These are phyloP conservation scores for Talaromyces borbonicus DNA, from an alignment of 495 filamentous ascomycete species.

Conservation along the genomic window DNA sequence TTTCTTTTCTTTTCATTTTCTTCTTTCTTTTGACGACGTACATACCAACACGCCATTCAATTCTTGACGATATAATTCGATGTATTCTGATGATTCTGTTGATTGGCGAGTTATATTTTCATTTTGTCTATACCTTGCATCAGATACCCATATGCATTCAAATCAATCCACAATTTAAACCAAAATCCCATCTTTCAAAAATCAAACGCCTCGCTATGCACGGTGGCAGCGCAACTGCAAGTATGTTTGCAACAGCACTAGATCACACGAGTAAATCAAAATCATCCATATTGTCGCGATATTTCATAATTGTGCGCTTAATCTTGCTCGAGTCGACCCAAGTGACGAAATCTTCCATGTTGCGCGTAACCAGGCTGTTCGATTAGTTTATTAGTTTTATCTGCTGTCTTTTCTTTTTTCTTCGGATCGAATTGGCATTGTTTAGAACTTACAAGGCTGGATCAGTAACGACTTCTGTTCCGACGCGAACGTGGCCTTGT, in stretches of 20 bases:
- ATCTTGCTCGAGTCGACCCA: slow-evolving; percentile 97
- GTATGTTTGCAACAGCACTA: background rate
- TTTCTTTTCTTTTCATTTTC: no score
- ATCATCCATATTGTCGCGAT: slow-evolving; percentile 91
- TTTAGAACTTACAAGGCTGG: slow-evolving; percentile 30
- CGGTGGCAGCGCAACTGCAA: background rate
- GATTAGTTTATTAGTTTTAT: background rate
- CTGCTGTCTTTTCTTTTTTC: no score
- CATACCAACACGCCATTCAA: no score
- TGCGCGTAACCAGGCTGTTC: slow-evolving; percentile 40
- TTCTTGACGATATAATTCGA: no score
- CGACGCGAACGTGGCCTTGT: slow-evolving; percentile 91
- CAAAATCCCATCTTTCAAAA: no score
- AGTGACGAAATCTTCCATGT: slow-evolving; percentile 94
- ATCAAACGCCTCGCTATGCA: slow-evolving; percentile 7
- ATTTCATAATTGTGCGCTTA: slow-evolving; percentile 86
- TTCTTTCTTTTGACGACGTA: no score
- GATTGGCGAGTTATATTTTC: no score
- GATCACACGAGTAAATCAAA: slow-evolving; percentile 64
- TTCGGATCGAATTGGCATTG: slow-evolving; percentile 49
- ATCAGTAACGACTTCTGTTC: slow-evolving; percentile 83
- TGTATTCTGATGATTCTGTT: no score
- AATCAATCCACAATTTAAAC: background rate
- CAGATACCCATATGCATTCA: background rate
- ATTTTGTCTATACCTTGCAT: background rate